Evolutionary conservation across 345 rosid species (phyloP), one percentile per base, ranked within the genome.

Genomic region (Linum trigynum): DNA sequence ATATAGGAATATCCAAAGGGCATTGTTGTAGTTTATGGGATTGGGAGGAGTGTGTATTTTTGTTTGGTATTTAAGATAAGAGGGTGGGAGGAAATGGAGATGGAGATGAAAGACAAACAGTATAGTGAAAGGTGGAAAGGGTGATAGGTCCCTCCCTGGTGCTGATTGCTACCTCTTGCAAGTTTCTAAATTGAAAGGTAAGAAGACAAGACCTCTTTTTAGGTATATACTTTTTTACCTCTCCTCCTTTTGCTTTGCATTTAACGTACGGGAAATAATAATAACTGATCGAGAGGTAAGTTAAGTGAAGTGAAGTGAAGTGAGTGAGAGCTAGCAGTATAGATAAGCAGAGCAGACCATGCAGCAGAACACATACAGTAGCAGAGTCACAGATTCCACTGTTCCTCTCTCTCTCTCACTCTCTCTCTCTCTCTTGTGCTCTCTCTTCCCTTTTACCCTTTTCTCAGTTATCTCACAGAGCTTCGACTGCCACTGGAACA

Each of bases 401-500:
- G 77, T 80, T 75, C 70, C 37, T 39, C 64, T 23, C 32, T 41
- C 72, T 12, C 59, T 7, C 42, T 50, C 23, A 41, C 14, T 42
- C 63, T 69, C 41, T 59, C 67, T 41, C 39, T 65, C 67, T 41
- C 39, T 65, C n/a, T n/a, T n/a, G n/a, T n/a, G n/a, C 63, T 69
- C 41, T 59, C 67, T 41, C 39, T 65, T 9, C 15, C 53, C 1
- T 48, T 48, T 48, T 6, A 7, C 53, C 38, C 36, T 23, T 23
- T n/a, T 12, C 23, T 57, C 38, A 17, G 23, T 7, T 57, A 17
- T 32, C 61, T 17, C 38, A 17, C 37, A 57, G 61, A 76, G 75
- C 67, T 72, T 75, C 66, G 69, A 74, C 83, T 80, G 65, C 58
- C 74, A 77, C 75, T 76, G 55, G 71, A 79, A 69, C 82, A 76